phyloP scores from a whole-genome alignment of 1,139 yeast genomes.

The Diutina neorugosa region DNA sequence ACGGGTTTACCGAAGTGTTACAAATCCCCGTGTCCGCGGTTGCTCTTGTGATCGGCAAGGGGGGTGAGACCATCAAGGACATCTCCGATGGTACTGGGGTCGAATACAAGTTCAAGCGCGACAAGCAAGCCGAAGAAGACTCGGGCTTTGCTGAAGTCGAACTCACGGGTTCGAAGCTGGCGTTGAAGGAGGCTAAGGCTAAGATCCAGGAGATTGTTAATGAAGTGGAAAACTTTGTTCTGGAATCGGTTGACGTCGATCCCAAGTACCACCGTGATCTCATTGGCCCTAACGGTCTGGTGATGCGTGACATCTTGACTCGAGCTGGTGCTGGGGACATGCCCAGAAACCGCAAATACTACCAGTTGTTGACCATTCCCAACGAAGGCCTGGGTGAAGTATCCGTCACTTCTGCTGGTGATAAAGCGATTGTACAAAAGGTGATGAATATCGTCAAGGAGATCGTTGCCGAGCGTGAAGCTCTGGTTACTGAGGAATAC shows the following conservation, averaged over 20 bases:
- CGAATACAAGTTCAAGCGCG: slow-evolving; percentile 52
- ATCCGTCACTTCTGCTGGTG: slow-evolving; percentile 61
- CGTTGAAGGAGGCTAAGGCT: slow-evolving; percentile 63
- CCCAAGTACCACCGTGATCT: slow-evolving; percentile 69
- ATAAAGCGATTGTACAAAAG: slow-evolving; percentile 59
- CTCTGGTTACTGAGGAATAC: slow-evolving; percentile 41
- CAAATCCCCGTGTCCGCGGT: slow-evolving; percentile 62
- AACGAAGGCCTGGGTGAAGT: slow-evolving; percentile 53
- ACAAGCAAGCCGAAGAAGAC: slow-evolving; percentile 23
- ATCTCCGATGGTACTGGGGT: slow-evolving; percentile 75
- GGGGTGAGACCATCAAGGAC: slow-evolving; percentile 76
- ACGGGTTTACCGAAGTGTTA: slow-evolving; percentile 56
- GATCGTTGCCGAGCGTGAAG: slow-evolving; percentile 56
- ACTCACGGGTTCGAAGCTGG: slow-evolving; percentile 69
- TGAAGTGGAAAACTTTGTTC: slow-evolving; percentile 55
- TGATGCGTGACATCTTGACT: slow-evolving; percentile 60
- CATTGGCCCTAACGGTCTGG: slow-evolving; percentile 74
- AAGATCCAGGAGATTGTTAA: slow-evolving; percentile 53
- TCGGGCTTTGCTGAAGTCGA: slow-evolving; percentile 44
- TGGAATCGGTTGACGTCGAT: slow-evolving; percentile 55
- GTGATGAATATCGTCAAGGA: slow-evolving; percentile 53
- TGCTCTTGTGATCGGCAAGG: slow-evolving; percentile 79
- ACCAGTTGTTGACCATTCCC: slow-evolving; percentile 65
- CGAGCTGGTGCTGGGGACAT: slow-evolving; percentile 67
- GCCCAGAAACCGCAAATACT: slow-evolving; percentile 29